Percentiles rank a stretch among this genome's conserved stretches.
phyloP scores from a whole-genome alignment of 139 green algal species.

The Eudorina sp. region DNA sequence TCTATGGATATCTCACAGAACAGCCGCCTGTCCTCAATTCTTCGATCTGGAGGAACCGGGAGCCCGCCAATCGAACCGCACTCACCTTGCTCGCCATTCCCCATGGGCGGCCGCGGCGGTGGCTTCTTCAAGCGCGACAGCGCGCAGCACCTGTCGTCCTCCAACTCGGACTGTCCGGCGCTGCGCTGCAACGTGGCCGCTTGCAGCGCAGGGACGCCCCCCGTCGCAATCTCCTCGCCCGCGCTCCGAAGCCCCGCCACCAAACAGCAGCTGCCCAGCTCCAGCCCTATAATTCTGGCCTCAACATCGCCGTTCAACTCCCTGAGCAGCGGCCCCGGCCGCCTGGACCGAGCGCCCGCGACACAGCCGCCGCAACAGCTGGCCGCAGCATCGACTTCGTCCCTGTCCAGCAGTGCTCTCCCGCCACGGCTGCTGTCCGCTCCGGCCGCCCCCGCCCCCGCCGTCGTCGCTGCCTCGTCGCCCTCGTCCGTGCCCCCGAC shows the following conservation, averaged over 20 bases:
- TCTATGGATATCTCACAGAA: neutral
- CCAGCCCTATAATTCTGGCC: neutral
- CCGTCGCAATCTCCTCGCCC: neutral
- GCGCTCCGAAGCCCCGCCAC: too few relatives aligned
- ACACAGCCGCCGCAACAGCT: neutral
- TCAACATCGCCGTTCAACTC: neutral
- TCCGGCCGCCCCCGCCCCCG: too few relatives aligned
- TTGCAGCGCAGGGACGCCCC: neutral
- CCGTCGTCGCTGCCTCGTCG: too few relatives aligned
- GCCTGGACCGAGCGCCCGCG: neutral
- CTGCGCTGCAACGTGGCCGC: neutral
- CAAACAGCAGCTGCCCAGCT: neutral
- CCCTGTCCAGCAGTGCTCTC: neutral
- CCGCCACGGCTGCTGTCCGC: neutral
- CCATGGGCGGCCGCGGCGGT: neutral
- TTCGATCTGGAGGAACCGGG: neutral
- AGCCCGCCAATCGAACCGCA: slow-evolving; percentile 14
- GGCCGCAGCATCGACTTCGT: neutral
- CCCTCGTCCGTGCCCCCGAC: neutral
- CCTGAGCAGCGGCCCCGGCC: neutral
- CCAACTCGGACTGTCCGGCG: neutral
- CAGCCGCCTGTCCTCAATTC: neutral
- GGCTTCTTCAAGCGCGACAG: neutral
- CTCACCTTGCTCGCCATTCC: slow-evolving; percentile 23
- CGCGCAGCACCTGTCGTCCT: neutral